Conservation (phyloP, 129 eudicot species). For the Pseudognaphalium luteoalbum region DNA sequence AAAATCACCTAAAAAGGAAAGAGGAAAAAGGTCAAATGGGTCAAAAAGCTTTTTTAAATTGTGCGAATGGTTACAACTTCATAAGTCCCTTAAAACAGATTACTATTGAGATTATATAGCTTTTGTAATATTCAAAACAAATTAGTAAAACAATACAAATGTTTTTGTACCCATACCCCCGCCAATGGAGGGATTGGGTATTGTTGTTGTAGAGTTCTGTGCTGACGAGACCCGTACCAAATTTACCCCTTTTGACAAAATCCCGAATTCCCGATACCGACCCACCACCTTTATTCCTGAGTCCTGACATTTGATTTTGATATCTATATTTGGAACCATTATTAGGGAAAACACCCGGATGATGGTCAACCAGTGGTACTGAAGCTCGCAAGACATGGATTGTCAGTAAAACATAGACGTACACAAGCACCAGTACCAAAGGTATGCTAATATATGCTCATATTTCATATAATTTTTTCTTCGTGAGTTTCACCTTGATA, state of each 20-base stretch:
- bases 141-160: no score
- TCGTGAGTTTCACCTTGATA: not conserved
- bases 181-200: no score
- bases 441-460: slow-evolving; percentile 41
- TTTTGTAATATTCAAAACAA: not conserved
- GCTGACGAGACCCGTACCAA: not conserved
- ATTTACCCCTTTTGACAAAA: not conserved
- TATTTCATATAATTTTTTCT: not conserved
- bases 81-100: not conserved
- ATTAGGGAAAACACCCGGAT: slow-evolving; percentile 87
- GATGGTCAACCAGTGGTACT: slow-evolving; percentile 72
- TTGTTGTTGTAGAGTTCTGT: not conserved
- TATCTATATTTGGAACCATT: not conserved
- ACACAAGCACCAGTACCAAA: slow-evolving; percentile 75
- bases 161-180: no score
- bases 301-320: not conserved
- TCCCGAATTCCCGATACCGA: not conserved
- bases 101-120: not conserved
- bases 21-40: not conserved
- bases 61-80: not conserved
- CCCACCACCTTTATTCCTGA: not conserved
- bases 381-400: slow-evolving; percentile 63
- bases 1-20: not conserved
- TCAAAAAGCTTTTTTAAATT: no score
- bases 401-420: slow-evolving; percentile 68